phyloP scores from a whole-genome alignment of 148 eudicot genomes.

The Vaccinium vitisidaea region DNA sequence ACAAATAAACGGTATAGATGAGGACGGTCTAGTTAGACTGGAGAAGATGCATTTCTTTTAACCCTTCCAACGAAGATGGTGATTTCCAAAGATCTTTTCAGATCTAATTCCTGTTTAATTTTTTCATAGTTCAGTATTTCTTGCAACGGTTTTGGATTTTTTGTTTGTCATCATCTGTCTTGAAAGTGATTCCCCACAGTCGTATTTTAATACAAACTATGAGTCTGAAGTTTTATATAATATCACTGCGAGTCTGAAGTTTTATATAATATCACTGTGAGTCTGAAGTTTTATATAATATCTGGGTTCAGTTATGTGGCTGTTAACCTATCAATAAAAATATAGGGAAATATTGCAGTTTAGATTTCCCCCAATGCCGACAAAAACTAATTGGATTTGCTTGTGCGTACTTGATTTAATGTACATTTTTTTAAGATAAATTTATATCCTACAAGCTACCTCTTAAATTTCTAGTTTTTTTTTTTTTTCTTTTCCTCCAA shows the following conservation, averaged over 20 bases:
- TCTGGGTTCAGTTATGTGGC: background rate
- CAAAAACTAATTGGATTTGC: too few species aligned
- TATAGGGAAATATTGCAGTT: background rate
- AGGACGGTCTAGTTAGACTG: too few species aligned
- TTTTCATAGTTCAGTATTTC: background rate
- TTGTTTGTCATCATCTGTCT: slow-evolving; percentile 4
- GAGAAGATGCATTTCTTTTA: too few species aligned
- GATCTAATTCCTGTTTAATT: background rate
- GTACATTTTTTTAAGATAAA: too few species aligned
- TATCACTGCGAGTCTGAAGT: background rate
- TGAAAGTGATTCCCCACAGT: background rate
- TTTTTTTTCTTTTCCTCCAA: too few species aligned
- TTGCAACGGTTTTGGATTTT: background rate
- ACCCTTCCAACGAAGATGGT: too few species aligned
- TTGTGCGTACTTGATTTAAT: too few species aligned
- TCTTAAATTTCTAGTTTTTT: too few species aligned
- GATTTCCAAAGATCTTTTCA: background rate
- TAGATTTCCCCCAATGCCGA: too few species aligned
- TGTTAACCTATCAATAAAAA: slow-evolving; percentile 3
- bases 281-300: background rate
- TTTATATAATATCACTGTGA: too few species aligned
- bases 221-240: background rate
- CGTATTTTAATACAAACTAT: background rate
- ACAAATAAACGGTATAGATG: too few species aligned
- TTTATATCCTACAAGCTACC: too few species aligned